Percentiles rank a stretch among this genome's conserved stretches.
Conservation (phyloP, 495 filamentous ascomycete species). For the Penicillium bialowiezense region DNA sequence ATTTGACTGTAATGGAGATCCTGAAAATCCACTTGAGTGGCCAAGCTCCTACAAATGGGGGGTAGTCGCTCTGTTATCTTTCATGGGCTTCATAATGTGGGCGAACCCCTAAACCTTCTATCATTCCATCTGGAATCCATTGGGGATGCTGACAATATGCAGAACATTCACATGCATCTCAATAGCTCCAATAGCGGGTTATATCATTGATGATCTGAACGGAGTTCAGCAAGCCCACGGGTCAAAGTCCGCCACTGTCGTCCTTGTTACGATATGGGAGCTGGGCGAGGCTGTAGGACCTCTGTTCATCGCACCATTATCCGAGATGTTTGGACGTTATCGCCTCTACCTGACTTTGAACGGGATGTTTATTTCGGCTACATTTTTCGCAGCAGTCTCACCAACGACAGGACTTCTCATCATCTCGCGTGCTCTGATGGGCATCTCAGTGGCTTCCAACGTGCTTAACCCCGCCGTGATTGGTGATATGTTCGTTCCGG, state of each 20-base stretch:
- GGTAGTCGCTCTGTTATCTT: neutral
- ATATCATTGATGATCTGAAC: neutral
- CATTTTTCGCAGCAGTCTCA: neutral
- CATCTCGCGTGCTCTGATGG: neutral
- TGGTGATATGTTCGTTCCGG: neutral
- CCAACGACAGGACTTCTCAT: neutral
- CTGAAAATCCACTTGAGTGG: neutral
- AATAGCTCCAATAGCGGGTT: neutral
- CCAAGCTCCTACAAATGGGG: neutral
- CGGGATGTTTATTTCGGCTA: neutral
- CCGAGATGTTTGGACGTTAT: neutral
- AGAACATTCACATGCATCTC: conserved; percentile 1
- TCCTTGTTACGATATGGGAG: conserved; percentile 1
- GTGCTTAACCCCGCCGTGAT: neutral
- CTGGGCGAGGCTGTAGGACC: neutral
- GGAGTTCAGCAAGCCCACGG: neutral
- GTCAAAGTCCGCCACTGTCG: neutral
- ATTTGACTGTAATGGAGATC: neutral
- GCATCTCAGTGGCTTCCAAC: neutral
- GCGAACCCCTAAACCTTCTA: neutral
- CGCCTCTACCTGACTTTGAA: neutral
- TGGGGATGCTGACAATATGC: too few species aligned
- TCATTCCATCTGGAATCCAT: too few species aligned
- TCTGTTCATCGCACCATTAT: neutral
- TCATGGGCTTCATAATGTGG: neutral